Evolutionary conservation across 352 stramenopile genomes (phyloP).

Genomic region (Phytophthora kernoviae): DNA sequence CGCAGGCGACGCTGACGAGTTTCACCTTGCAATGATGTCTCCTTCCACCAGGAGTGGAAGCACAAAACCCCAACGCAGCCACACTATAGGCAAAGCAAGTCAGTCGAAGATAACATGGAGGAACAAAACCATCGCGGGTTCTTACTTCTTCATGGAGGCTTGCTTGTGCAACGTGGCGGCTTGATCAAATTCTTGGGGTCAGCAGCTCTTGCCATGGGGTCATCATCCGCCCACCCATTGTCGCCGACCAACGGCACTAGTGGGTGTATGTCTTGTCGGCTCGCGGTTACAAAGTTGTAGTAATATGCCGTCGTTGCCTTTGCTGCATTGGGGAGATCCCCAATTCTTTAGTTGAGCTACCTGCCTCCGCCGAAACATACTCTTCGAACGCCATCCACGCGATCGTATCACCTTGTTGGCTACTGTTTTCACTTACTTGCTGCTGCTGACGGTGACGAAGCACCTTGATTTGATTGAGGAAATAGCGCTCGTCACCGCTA

Average conservation of each 20-base stretch:
- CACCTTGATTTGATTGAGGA: slow-evolving; percentile 53
- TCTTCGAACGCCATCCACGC: slow-evolving; percentile 65
- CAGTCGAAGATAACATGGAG: slow-evolving; percentile 1
- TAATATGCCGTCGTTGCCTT: slow-evolving; percentile 42
- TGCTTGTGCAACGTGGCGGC: slow-evolving; percentile 52
- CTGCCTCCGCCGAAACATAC: slow-evolving; percentile 4
- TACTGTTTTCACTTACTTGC: slow-evolving; percentile 5
- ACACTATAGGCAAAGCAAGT: slow-evolving; percentile 35
- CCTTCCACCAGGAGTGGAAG: slow-evolving; percentile 76
- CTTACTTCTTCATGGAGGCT: slow-evolving; percentile 59
- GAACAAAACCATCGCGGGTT: background rate
- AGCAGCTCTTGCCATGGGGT: slow-evolving; percentile 24
- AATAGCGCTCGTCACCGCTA: slow-evolving; percentile 42
- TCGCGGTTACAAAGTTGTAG: slow-evolving; percentile 59
- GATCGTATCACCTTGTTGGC: slow-evolving; percentile 10
- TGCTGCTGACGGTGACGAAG: slow-evolving; percentile 35
- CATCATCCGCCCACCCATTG: slow-evolving; percentile 11
- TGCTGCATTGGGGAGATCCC: no score
- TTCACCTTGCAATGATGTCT: slow-evolving; percentile 45
- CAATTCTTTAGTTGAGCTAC: slow-evolving; percentile 5
- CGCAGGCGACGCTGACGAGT: slow-evolving; percentile 37
- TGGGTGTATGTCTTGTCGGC: slow-evolving; percentile 39
- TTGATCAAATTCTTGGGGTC: slow-evolving; percentile 56
- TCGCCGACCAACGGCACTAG: slow-evolving; percentile 38
- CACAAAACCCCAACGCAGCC: slow-evolving; percentile 59